A percentile compares a stretch with the other conserved stretches of the same genome.
phyloP scores from a whole-genome alignment of 768 basidiomycete genomes.

The Leccinum longicurvipes region DNA sequence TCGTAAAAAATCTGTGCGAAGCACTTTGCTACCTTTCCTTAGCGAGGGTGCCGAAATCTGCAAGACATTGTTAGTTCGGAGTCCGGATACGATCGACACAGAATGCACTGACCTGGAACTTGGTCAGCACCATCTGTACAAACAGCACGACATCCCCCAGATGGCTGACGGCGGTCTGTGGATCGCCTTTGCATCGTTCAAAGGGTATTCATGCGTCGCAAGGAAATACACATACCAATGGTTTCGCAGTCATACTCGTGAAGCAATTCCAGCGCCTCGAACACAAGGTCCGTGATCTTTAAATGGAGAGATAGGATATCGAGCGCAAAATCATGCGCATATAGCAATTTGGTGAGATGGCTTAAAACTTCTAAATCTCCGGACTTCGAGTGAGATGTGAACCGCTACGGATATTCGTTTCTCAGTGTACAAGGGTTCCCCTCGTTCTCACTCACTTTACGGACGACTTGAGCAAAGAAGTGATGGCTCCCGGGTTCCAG shows the following conservation, averaged over 20 bases:
- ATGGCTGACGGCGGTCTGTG: conserved; percentile 76
- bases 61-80: conserved; percentile 1
- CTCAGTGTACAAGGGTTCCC: not conserved
- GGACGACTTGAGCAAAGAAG: conserved; percentile 52
- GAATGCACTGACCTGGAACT: conserved; percentile 52
- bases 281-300: conserved; percentile 61
- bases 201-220: not conserved
- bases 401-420: conserved; percentile 44
- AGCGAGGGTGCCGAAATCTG: conserved; percentile 53
- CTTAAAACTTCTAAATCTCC: conserved; percentile 69
- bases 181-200: conserved; percentile 54
- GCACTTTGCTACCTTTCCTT: conserved; percentile 41
- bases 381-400: conserved; percentile 46
- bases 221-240: conserved; percentile 52
- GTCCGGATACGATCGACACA: not conserved
- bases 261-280: conserved; percentile 56
- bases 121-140: conserved; percentile 59
- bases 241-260: conserved; percentile 78
- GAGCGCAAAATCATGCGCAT: conserved; percentile 52
- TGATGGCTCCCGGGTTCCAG: conserved; percentile 56
- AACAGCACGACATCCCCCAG: conserved; percentile 79
- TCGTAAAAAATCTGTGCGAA: conserved; percentile 51
- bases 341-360: conserved; percentile 65
- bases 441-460: conserved; percentile 44
- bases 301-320: conserved; percentile 71